These are phyloP conservation scores for Candida maesae DNA, from an alignment of 805 yeast genomes.

Conservation along the genomic window DNA sequence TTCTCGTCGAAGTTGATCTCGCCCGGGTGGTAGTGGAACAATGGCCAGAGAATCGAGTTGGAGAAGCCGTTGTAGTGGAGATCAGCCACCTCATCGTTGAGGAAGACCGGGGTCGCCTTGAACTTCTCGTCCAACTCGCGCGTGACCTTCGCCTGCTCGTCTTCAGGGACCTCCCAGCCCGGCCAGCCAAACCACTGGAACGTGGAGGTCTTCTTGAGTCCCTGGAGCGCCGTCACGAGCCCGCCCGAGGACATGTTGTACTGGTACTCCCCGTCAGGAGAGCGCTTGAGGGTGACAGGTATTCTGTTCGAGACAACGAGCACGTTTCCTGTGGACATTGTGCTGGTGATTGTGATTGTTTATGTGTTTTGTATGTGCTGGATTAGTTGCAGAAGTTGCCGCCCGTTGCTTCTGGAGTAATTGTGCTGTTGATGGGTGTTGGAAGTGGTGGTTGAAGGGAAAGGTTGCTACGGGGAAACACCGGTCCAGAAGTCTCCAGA, in stretches of 20 bases:
- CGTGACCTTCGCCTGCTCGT: conserved; percentile 66
- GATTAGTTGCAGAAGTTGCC: neutral
- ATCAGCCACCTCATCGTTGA: conserved; percentile 88
- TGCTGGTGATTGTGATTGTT: neutral
- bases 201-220: conserved; percentile 73
- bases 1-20: conserved; percentile 97
- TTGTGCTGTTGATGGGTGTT: no score
- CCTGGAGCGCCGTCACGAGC: conserved; percentile 91
- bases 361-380: no score
- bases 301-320: conserved; percentile 91
- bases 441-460: no score
- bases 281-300: conserved; percentile 85
- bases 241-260: conserved; percentile 98
- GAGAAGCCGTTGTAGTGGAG: conserved; percentile 95
- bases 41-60: conserved; percentile 94
- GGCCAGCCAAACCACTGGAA: conserved; percentile 99
- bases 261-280: conserved; percentile 59
- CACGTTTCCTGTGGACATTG: conserved; percentile 45
- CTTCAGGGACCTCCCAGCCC: conserved; percentile 78
- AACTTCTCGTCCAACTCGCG: conserved; percentile 70
- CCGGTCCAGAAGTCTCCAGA: no score
- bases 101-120: conserved; percentile 85
- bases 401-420: no score
- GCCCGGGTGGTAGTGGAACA: conserved; percentile 98
- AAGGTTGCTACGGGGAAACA: no score